A percentile compares a stretch with the other conserved stretches of the same genome.
phyloP scores from a whole-genome alignment of 73 alveolate genomes.

The Breviolum minutum region DNA sequence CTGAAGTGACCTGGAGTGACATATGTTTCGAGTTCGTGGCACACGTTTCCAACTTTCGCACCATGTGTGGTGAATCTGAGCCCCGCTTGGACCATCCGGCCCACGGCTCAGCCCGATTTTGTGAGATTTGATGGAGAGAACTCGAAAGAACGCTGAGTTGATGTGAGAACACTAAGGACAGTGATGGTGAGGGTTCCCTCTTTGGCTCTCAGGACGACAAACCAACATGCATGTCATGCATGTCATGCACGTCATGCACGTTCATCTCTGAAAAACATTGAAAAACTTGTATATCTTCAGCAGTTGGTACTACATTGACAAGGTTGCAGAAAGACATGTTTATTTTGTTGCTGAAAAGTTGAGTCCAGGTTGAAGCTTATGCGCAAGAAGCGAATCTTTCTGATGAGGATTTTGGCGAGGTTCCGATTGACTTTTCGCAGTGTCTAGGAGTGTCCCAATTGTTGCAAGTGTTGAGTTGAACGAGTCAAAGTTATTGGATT shows the following conservation, averaged over 20 bases:
- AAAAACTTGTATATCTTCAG: not conserved
- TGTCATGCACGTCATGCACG: too few species aligned
- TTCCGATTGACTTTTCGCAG: not conserved
- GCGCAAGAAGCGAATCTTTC: slow-evolving; percentile 58
- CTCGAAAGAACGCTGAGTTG: not conserved
- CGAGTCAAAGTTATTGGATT: not conserved
- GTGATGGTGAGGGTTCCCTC: slow-evolving; percentile 42
- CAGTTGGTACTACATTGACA: not conserved
- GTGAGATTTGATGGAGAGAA: too few species aligned
- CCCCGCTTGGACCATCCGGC: not conserved
- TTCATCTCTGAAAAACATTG: not conserved
- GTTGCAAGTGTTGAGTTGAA: too few species aligned
- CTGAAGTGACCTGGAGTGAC: too few species aligned
- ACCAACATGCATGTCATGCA: too few species aligned
- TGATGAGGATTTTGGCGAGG: slow-evolving; percentile 43
- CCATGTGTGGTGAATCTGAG: slow-evolving; percentile 49
- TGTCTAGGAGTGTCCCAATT: too few species aligned
- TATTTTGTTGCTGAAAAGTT: too few species aligned
- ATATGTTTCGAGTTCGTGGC: too few species aligned
- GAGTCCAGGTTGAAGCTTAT: slow-evolving; percentile 43
- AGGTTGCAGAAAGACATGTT: not conserved
- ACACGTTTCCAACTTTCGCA: not conserved
- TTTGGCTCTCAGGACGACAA: slow-evolving; percentile 31
- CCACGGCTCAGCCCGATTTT: not conserved
- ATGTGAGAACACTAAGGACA: not conserved